Evolutionary conservation across 2,329 filamentous ascomycete species (phyloP), one percentile per base, ranked within the genome.

Genomic region (Fusarium chlamydosporum): DNA sequence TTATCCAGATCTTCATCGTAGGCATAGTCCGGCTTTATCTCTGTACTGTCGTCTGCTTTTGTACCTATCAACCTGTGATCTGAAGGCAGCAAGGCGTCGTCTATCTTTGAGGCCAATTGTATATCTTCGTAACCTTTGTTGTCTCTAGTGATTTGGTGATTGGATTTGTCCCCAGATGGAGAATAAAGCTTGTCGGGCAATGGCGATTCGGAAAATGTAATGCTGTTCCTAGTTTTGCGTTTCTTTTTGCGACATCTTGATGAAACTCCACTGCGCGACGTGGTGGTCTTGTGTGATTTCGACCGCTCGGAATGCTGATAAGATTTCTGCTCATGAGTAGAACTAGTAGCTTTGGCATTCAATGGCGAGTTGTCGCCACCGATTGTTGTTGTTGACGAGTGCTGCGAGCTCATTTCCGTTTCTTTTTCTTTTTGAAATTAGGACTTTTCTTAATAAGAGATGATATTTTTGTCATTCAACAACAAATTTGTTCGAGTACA

Each of bases 51-150:
- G 15, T 18, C 10, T 16, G 4, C 10, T 27, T 11, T 2, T 29
- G 6, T n/a, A 11, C 23, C 4, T 45, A 29, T 45, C 10, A 29
- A 9, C 11, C n/a, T 29, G 11, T 16, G 26, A 29, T 12, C 4
- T 29, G 9, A 6, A 15, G 7, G 6, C 16, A 20, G 18, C 38
- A 20, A 8, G 2, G 12, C 18, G 10, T 7, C 3, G n/a, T 16
- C 16, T 23, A 23, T 4, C 2, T 16, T 5, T n/a, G 41, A 29
- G 0, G 10, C 0, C 15, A 16, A 8, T 38, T 16, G 13, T 8
- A 38, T 16, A 4, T 4, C 6, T 3, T 11, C 2, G 5, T 26
- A 11, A 8, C 9, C 26, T 3, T 16, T 13, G 6, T 6, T 29
- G 16, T 18, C 3, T n/a, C 10, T 10, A 26, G 10, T 4, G 7